Percentiles rank a stretch among this genome's conserved stretches.
Conservation (phyloP, 495 filamentous ascomycete genomes). For the Talaromyces trachyspermus region DNA sequence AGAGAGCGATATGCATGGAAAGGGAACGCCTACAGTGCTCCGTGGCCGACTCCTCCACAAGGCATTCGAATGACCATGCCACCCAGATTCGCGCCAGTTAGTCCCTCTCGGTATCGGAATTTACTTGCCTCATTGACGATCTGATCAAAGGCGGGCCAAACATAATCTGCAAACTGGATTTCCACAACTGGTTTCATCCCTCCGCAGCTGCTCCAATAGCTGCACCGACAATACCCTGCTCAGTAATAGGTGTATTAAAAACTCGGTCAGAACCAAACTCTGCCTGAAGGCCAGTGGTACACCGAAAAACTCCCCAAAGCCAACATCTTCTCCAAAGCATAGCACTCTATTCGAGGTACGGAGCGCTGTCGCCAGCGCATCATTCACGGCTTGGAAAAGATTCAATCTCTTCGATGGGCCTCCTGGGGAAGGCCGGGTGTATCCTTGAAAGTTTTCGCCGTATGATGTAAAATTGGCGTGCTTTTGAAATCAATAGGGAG, state of each 20-base stretch:
- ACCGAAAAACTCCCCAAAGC: neutral
- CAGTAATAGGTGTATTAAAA: neutral
- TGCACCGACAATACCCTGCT: neutral
- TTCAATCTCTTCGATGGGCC: too few relatives aligned
- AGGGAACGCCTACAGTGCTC: conserved; percentile 57
- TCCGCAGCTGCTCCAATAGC: neutral
- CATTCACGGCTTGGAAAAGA: neutral
- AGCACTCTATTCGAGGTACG: neutral
- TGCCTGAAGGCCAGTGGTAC: neutral
- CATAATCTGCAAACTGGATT: conserved; percentile 97
- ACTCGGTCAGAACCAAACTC: neutral
- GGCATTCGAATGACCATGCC: conserved; percentile 95
- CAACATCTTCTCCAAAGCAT: neutral
- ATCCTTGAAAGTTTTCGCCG: too few relatives aligned
- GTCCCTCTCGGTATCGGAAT: conserved; percentile 78
- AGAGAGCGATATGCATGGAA: neutral
- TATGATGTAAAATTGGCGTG: too few relatives aligned
- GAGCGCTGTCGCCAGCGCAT: neutral
- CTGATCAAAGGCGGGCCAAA: conserved; percentile 96
- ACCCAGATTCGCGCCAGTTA: conserved; percentile 57
- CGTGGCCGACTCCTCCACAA: conserved; percentile 89
- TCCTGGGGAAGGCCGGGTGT: too few relatives aligned
- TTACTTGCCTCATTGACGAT: conserved; percentile 96
- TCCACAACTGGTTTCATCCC: conserved; percentile 74
- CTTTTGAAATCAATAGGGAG: too few relatives aligned